These are phyloP conservation scores for Nannizzia gypsea DNA, from an alignment of 2,329 filamentous ascomycete species.

Conservation along the genomic window DNA sequence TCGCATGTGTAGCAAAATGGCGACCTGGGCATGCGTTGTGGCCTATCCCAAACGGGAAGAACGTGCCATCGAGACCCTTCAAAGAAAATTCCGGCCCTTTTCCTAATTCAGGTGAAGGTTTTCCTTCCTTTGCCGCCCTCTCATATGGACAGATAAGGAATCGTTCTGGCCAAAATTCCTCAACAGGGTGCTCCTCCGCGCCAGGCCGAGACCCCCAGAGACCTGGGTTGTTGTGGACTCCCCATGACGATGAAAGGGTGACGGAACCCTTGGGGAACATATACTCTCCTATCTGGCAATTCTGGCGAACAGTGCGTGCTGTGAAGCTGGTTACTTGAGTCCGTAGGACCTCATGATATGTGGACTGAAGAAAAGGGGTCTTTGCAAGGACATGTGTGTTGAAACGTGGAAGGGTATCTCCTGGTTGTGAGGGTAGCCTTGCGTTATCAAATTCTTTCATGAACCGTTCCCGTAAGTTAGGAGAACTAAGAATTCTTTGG, in stretches of 20 bases:
- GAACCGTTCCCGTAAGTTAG: background rate
- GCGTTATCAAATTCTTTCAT: background rate
- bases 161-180: background rate
- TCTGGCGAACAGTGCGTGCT: background rate
- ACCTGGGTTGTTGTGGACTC: background rate
- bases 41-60: slow-evolving; percentile 23
- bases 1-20: slow-evolving; percentile 19
- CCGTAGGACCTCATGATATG: background rate
- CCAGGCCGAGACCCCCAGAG: background rate
- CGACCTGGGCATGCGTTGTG: slow-evolving; percentile 24
- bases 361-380: background rate
- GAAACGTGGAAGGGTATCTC: background rate
- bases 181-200: background rate
- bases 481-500: background rate
- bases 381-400: background rate
- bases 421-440: background rate
- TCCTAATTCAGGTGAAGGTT: background rate
- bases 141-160: background rate
- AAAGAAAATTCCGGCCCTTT: background rate
- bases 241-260: background rate
- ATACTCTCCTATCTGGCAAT: background rate
- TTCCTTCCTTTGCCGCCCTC: background rate
- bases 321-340: background rate
- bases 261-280: background rate
- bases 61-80: background rate